These are phyloP conservation scores for Macrolepiota albuminosa DNA, from an alignment of 768 basidiomycete species.

Conservation along the genomic window DNA sequence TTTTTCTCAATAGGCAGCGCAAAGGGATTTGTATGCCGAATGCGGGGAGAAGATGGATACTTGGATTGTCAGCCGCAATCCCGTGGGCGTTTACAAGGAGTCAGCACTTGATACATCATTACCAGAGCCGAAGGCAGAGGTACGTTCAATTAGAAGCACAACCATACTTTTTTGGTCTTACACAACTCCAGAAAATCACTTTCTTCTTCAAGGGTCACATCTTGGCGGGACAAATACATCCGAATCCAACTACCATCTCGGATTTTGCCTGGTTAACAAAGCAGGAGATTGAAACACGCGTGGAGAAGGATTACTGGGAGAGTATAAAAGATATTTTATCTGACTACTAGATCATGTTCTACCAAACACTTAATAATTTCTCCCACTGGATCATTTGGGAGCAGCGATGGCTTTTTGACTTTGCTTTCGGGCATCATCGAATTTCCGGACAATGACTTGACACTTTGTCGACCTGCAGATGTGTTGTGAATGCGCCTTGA, in stretches of 20 bases:
- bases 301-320: constrained; percentile 71
- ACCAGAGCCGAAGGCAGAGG: constrained; percentile 29
- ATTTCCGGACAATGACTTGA: constrained; percentile 80
- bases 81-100: constrained; percentile 74
- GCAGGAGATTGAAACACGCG: constrained; percentile 73
- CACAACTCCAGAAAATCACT: constrained; percentile 49
- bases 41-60: constrained; percentile 85
- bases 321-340: constrained; percentile 79
- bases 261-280: constrained; percentile 96
- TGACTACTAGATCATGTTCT: constrained; percentile 40
- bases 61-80: constrained; percentile 88
- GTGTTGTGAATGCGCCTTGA: constrained; percentile 74
- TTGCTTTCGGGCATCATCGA: constrained; percentile 86
- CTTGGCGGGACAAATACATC: constrained; percentile 77
- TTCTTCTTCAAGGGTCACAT: constrained; percentile 97
- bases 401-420: constrained; percentile 50
- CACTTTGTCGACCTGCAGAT: constrained; percentile 90
- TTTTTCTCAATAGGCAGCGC: constrained; percentile 54
- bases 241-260: constrained; percentile 45
- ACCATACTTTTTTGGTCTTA: background rate
- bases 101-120: constrained; percentile 24
- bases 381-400: constrained; percentile 30
- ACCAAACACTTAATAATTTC: constrained; percentile 9
- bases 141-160: constrained; percentile 17
- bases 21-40: constrained; percentile 61